A percentile compares a stretch with the other conserved stretches of the same genome.
These are phyloP conservation scores for Naganishia randhawae DNA, from an alignment of 768 basidiomycete genomes.

Conservation along the genomic window DNA sequence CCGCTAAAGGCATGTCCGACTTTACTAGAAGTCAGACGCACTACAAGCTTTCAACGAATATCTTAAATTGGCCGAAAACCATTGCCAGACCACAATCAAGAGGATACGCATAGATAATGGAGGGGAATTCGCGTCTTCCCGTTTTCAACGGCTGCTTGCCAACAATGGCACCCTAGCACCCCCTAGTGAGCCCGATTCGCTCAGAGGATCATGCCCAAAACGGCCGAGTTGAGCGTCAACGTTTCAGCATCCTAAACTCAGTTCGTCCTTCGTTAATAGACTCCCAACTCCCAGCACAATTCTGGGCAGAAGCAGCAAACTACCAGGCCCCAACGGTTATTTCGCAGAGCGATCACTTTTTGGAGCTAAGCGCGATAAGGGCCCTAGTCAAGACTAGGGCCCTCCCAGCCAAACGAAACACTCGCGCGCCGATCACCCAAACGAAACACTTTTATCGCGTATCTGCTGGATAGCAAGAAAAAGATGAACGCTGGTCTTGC, in stretches of 20 bases:
- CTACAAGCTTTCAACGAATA: conserved; percentile 13
- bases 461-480: too few species aligned
- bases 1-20: not conserved
- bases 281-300: conserved; percentile 22
- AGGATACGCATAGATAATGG: conserved; percentile 29
- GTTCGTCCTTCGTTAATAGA: conserved; percentile 27
- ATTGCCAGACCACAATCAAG: conserved; percentile 26
- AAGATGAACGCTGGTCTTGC: too few species aligned
- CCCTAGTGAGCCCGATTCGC: conserved; percentile 20
- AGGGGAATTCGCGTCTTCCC: conserved; percentile 30
- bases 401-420: too few species aligned
- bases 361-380: too few species aligned
- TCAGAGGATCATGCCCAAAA: conserved; percentile 33
- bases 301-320: conserved; percentile 32
- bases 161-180: conserved; percentile 8
- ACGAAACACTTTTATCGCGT: too few species aligned
- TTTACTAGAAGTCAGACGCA: conserved; percentile 32
- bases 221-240: conserved; percentile 33
- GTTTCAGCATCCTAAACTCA: conserved; percentile 30
- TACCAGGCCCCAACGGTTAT: too few species aligned
- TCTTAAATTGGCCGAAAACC: conserved; percentile 23
- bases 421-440: too few species aligned
- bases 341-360: too few species aligned
- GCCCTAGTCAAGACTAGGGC: too few species aligned
- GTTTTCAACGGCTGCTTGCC: conserved; percentile 12